These are phyloP conservation scores for Trichoderma erinaceum DNA, from an alignment of 495 filamentous ascomycete species.

Conservation along the genomic window DNA sequence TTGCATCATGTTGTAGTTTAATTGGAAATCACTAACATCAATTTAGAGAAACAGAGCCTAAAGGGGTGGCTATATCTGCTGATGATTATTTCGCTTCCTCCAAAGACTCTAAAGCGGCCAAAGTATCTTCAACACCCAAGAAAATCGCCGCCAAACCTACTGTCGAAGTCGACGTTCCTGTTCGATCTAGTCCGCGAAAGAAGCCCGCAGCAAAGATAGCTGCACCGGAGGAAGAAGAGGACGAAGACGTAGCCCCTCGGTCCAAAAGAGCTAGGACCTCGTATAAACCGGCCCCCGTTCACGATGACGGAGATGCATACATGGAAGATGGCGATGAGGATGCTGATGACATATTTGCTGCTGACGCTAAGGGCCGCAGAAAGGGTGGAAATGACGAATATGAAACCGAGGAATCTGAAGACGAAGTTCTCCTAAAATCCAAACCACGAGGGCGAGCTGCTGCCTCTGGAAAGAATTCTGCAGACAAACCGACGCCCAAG, in stretches of 20 bases:
- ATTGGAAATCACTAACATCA: conserved; percentile 7
- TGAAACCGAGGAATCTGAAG: conserved; percentile 54
- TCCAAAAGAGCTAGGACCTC: background rate
- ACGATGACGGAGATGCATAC: conserved; percentile 44
- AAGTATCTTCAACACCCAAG: conserved; percentile 24
- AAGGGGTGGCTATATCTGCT: conserved; percentile 40
- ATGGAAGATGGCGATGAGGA: conserved; percentile 59
- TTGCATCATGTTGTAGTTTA: conserved; percentile 21
- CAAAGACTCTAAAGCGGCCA: conserved; percentile 31
- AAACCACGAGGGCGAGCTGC: conserved; percentile 40
- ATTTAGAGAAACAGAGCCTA: conserved; percentile 29
- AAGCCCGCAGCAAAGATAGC: conserved; percentile 23
- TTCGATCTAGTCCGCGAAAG: conserved; percentile 40
- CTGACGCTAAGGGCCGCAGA: conserved; percentile 49
- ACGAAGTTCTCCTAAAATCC: conserved; percentile 47
- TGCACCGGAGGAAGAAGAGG: conserved; percentile 20
- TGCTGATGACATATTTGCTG: conserved; percentile 67
- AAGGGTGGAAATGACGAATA: conserved; percentile 67
- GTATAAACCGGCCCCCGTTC: conserved; percentile 11
- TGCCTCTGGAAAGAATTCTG: conserved; percentile 18
- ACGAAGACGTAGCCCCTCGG: background rate
- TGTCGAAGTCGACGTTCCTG: conserved; percentile 25
- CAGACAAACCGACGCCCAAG: conserved; percentile 20
- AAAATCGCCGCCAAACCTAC: conserved; percentile 29
- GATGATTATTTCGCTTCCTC: conserved; percentile 44